phyloP scores from a whole-genome alignment of 169 alveolate genomes.

The Plasmodium fragile region DNA sequence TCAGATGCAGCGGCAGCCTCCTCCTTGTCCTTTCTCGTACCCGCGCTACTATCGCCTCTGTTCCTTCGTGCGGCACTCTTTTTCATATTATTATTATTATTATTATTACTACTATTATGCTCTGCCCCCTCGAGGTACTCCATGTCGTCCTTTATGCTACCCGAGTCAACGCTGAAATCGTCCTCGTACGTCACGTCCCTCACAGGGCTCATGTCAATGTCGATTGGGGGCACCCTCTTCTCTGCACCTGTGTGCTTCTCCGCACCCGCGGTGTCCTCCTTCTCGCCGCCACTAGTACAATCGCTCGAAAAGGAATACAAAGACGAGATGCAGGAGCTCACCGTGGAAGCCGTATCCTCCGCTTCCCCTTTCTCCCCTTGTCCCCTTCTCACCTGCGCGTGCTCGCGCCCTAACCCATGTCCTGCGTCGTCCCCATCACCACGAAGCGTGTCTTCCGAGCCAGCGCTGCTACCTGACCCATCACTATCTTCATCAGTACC shows the following conservation, averaged over 20 bases:
- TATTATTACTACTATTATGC: no score
- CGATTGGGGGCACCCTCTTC: neutral
- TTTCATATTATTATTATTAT: no score
- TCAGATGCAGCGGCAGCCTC: neutral
- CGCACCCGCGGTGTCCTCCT: neutral
- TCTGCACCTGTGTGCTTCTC: neutral
- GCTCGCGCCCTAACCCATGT: neutral
- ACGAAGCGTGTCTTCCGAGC: neutral
- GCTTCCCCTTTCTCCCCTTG: neutral
- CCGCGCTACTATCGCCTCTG: neutral
- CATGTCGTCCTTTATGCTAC: constrained; percentile 23
- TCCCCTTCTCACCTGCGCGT: neutral
- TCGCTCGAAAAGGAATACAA: constrained; percentile 57
- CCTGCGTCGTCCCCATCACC: neutral
- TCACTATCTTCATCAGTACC: no score
- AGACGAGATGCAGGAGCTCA: constrained; percentile 22
- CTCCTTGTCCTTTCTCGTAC: neutral
- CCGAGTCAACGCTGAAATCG: constrained; percentile 51
- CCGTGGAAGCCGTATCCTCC: constrained; percentile 10
- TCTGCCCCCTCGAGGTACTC: constrained; percentile 14
- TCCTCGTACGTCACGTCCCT: constrained; percentile 34
- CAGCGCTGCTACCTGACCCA: neutral
- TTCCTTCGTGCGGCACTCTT: neutral
- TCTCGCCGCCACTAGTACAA: neutral
- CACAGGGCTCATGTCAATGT: neutral